phyloP scores from a whole-genome alignment of 345 rosid genomes.

The Carallia pectinifolia region DNA sequence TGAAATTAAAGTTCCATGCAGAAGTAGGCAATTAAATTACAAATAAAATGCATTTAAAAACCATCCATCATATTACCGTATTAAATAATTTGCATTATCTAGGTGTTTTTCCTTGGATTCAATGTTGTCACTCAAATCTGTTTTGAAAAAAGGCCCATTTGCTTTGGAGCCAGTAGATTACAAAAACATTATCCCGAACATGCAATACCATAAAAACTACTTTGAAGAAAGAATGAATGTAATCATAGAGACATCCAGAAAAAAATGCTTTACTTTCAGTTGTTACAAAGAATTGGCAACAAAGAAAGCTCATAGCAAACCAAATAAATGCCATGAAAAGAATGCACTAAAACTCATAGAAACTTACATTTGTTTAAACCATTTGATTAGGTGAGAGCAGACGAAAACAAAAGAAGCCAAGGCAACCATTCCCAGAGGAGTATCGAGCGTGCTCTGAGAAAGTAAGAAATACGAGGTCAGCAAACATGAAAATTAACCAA shows the following conservation, averaged over 20 bases:
- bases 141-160: no score
- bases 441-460: slow-evolving; percentile 71
- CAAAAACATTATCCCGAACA: no score
- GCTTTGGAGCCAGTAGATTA: no score
- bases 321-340: not conserved
- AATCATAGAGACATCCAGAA: no score
- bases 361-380: slow-evolving; percentile 38
- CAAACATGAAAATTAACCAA: not conserved
- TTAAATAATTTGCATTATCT: not conserved
- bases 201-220: no score
- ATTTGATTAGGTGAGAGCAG: slow-evolving; percentile 35
- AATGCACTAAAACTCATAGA: not conserved
- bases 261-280: not conserved
- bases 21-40: not conserved
- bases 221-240: no score
- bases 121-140: no score
- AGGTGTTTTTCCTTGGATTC: not conserved
- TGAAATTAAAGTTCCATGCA: no score
- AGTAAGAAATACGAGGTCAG: slow-evolving; percentile 3
- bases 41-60: not conserved
- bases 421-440: slow-evolving; percentile 48
- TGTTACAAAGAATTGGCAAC: not conserved
- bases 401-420: slow-evolving; percentile 34
- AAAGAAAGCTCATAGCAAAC: not conserved
- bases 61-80: not conserved